phyloP scores from a whole-genome alignment of 768 basidiomycete genomes.

The Rossbeevera mucosa region DNA sequence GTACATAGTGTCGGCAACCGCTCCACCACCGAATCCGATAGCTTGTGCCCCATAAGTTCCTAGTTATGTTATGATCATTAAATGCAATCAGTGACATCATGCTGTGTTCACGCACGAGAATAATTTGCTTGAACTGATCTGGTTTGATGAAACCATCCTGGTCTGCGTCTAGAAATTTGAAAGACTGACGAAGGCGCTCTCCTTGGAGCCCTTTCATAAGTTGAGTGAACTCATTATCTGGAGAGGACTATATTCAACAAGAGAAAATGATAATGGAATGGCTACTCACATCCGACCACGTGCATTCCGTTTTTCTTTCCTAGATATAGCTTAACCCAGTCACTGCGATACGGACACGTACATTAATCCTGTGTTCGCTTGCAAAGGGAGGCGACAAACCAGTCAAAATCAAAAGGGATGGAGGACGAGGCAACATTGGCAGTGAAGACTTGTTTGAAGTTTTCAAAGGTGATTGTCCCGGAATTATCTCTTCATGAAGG shows the following conservation, averaged over 20 bases:
- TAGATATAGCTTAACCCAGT: slow-evolving; percentile 95
- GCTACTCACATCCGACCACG: slow-evolving; percentile 79
- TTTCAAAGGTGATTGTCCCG: slow-evolving; percentile 90
- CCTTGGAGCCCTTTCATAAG: slow-evolving; percentile 98
- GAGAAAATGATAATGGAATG: neutral
- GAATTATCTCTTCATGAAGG: slow-evolving; percentile 65
- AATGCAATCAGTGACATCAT: neutral
- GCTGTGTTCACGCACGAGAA: slow-evolving; percentile 57
- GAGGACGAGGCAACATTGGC: slow-evolving; percentile 73
- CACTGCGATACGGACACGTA: slow-evolving; percentile 39
- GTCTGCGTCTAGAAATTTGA: slow-evolving; percentile 85
- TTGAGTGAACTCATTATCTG: slow-evolving; percentile 96
- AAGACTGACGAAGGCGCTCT: slow-evolving; percentile 94
- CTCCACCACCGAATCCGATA: slow-evolving; percentile 91
- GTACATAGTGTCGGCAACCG: slow-evolving; percentile 89
- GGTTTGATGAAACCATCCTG: slow-evolving; percentile 92
- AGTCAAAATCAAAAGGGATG: slow-evolving; percentile 94
- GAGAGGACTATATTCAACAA: slow-evolving; percentile 7
- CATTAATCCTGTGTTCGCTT: slow-evolving; percentile 2
- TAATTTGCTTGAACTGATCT: slow-evolving; percentile 92
- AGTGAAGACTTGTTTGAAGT: slow-evolving; percentile 89
- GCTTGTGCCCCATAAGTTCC: slow-evolving; percentile 97
- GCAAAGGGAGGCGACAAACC: slow-evolving; percentile 40
- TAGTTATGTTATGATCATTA: slow-evolving; percentile 27
- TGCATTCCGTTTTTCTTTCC: slow-evolving; percentile 90